Evolutionary conservation across 495 filamentous ascomycete species (phyloP), one percentile per base, ranked within the genome.

Genomic region (Penicillium paxilli): DNA sequence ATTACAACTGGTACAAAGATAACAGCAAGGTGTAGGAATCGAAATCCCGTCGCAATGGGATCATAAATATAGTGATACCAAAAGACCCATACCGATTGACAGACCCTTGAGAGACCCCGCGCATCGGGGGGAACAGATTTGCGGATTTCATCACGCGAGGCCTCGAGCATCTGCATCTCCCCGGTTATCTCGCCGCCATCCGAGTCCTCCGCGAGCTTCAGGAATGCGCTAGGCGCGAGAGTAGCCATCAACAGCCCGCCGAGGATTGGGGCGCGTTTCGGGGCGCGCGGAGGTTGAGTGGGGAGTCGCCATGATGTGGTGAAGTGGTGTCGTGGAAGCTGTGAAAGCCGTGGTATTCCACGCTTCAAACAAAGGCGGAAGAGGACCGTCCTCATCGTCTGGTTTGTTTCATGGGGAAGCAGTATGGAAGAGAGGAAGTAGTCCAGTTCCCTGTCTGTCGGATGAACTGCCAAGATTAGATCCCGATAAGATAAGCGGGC

Each of bases 1-100:
- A 87, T 66, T 30, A 98, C 83, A 10, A 99, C 90, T 0, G 95
- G 95, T 38, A 96, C 82, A 61, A 99, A 99, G 25, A 98, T 96
- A 24, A 87, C 65, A 17, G 90, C 82, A 14, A 99, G 74, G 64
- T 96, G 87, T 38, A 96, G 62, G 53, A 98, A 96, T 16, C 95
- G 79, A 26, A 92, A 70, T 0, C 91, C 91, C 0, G 92, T 99
- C 46, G 89, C 91, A 22, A 96, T 72, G 4, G 95, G 93, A 67
- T 99, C 95, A 42, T 83, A 85, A 35, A 96, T 70, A 65, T 89
- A 93, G 2, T 75, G 54, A 57, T 92, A 88, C 30, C 91, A 58
- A 42, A 85, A 83, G 9, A 90, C 67, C 19, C 84, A 75, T 16
- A 88, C 54, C 16, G 75, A 72, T 54, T 83, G 78, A 37, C 78